These are phyloP conservation scores for Dactylis glomerata DNA, from an alignment of 176 grass and related monocot genomes.

Conservation along the genomic window DNA sequence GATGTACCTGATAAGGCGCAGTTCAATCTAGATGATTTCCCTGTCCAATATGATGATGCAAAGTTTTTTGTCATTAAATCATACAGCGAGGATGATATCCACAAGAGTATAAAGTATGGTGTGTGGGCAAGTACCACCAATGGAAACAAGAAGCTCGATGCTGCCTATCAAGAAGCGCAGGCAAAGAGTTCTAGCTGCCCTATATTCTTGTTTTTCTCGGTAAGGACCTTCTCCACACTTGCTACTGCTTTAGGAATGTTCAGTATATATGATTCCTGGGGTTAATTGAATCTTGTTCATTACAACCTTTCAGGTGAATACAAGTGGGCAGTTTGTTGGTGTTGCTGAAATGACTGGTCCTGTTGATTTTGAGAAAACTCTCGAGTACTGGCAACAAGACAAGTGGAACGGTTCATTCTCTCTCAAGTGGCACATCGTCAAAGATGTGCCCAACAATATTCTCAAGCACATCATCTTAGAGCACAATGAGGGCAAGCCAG, in stretches of 20 bases:
- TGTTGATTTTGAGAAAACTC: slow-evolving; percentile 91
- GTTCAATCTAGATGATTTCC: slow-evolving; percentile 72
- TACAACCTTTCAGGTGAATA: slow-evolving; percentile 61
- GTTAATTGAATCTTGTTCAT: background rate
- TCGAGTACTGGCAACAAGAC: slow-evolving; percentile 95
- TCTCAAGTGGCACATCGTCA: slow-evolving; percentile 95
- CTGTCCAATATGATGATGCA: slow-evolving; percentile 67
- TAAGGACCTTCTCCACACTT: slow-evolving; percentile 22
- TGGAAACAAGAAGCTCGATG: slow-evolving; percentile 97
- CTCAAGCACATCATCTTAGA: slow-evolving; percentile 95
- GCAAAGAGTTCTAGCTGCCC: slow-evolving; percentile 64
- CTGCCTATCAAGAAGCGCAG: slow-evolving; percentile 80
- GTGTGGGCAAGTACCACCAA: slow-evolving; percentile 97
- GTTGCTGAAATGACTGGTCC: slow-evolving; percentile 87
- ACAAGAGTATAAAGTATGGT: slow-evolving; percentile 94
- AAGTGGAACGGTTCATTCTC: slow-evolving; percentile 92
- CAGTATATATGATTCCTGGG: background rate
- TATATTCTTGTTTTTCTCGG: slow-evolving; percentile 97
- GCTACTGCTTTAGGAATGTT: background rate
- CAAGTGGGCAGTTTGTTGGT: slow-evolving; percentile 98
- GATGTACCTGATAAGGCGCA: slow-evolving; percentile 54
- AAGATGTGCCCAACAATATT: slow-evolving; percentile 88
- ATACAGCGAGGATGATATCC: slow-evolving; percentile 94
- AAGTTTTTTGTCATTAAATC: slow-evolving; percentile 96
- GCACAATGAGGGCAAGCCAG: slow-evolving; percentile 92